Evolutionary conservation across 2,329 filamentous ascomycete species (phyloP).

Genomic region (Xylariaceae sp.): DNA sequence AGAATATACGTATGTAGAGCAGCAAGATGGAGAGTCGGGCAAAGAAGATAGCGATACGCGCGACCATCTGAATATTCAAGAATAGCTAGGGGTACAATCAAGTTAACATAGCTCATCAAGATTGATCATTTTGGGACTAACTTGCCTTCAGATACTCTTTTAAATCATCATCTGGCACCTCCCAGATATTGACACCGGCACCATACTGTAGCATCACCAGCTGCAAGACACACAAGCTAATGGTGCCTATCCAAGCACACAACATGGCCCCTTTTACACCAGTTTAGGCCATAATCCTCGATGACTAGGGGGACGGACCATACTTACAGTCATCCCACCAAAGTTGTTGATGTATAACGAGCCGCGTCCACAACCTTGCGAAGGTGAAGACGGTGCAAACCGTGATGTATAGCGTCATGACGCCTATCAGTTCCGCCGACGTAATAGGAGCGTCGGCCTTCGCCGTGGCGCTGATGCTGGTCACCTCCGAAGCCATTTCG

Average conservation of each 20-base stretch:
- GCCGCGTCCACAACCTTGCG: slow-evolving; percentile 29
- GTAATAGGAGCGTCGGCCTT: slow-evolving; percentile 23
- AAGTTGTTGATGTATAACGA: slow-evolving; percentile 31
- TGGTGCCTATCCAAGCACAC: slow-evolving; percentile 29
- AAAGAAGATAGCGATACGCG: slow-evolving; percentile 36
- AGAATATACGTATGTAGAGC: slow-evolving; percentile 33
- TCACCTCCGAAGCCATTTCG: slow-evolving; percentile 11
- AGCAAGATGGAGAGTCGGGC: slow-evolving; percentile 35
- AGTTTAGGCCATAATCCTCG: too few relatives aligned
- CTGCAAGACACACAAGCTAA: slow-evolving; percentile 24
- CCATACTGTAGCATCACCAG: slow-evolving; percentile 30
- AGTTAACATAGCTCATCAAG: slow-evolving; percentile 6
- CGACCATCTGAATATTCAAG: slow-evolving; percentile 32
- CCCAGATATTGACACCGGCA: slow-evolving; percentile 29
- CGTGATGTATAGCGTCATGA: slow-evolving; percentile 39
- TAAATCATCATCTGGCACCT: slow-evolving; percentile 25
- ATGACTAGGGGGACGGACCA: too few relatives aligned
- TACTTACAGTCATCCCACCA: slow-evolving; percentile 39
- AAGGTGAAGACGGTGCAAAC: slow-evolving; percentile 28
- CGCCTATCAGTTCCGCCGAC: slow-evolving; percentile 21
- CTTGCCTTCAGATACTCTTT: slow-evolving; percentile 21
- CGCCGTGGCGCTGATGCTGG: slow-evolving; percentile 23
- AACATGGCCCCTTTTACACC: slow-evolving; percentile 35
- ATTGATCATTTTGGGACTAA: neutral
- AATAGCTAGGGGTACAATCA: slow-evolving; percentile 24